These are phyloP conservation scores for Castanopsis chinensis DNA, from an alignment of 306 rosid species.

Conservation along the genomic window DNA sequence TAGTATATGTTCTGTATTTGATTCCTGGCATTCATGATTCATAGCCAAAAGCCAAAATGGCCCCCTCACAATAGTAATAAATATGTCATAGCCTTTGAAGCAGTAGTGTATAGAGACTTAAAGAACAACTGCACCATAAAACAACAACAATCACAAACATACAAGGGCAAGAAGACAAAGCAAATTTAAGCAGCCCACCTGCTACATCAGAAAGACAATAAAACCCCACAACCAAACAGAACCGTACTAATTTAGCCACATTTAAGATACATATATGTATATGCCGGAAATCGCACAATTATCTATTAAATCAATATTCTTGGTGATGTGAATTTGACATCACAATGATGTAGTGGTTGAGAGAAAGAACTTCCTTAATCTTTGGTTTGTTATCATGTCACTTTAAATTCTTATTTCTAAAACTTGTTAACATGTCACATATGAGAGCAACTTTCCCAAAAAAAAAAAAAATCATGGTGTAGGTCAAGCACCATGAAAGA, in stretches of 20 bases:
- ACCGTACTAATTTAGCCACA: neutral
- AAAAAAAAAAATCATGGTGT: too few relatives aligned
- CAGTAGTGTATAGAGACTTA: too few relatives aligned
- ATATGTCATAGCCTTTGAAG: too few relatives aligned
- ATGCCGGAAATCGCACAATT: neutral
- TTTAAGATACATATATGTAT: neutral
- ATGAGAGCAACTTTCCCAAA: neutral
- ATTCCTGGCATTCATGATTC: neutral
- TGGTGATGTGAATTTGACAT: neutral
- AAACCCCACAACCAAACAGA: neutral
- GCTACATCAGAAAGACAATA: neutral
- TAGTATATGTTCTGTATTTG: too few relatives aligned
- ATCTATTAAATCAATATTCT: neutral
- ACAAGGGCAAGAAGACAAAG: neutral
- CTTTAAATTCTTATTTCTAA: neutral
- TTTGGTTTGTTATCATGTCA: neutral
- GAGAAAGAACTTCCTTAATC: neutral
- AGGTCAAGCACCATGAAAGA: too few relatives aligned
- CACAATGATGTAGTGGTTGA: too few relatives aligned
- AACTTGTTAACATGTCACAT: neutral
- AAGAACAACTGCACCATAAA: neutral
- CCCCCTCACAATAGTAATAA: neutral
- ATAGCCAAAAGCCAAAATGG: neutral
- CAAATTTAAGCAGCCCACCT: neutral
- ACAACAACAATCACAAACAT: neutral